These are phyloP conservation scores for Arthroderma sp. DNA, from an alignment of 2,329 filamentous ascomycete species.

Conservation along the genomic window DNA sequence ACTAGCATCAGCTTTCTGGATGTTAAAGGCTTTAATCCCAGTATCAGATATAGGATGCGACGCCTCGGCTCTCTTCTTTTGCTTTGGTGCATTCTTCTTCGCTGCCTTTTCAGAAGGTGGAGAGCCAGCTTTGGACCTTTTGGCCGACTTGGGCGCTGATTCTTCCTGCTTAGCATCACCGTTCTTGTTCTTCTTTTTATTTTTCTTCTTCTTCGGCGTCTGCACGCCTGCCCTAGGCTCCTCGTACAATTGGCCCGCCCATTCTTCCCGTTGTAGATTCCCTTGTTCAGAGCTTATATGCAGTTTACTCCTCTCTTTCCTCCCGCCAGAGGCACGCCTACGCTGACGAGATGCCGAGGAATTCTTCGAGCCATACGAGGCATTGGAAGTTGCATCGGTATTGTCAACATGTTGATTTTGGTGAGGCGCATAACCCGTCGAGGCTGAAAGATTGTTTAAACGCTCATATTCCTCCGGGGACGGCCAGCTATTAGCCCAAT, in stretches of 20 bases:
- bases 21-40: conserved; percentile 4
- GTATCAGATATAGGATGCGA: neutral
- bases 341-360: neutral
- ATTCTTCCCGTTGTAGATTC: neutral
- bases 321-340: neutral
- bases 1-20: neutral
- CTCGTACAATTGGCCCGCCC: too few relatives aligned
- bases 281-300: neutral
- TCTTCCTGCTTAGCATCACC: neutral
- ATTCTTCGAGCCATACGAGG: too few relatives aligned
- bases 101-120: neutral
- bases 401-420: too few relatives aligned
- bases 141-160: neutral
- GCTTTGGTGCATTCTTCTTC: neutral
- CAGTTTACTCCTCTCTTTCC: neutral
- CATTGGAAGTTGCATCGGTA: too few relatives aligned
- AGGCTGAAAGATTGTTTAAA: too few relatives aligned
- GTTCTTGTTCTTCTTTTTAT: neutral
- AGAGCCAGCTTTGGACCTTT: neutral
- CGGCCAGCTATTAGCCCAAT: too few relatives aligned
- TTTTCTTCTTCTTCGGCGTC: neutral
- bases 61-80: neutral
- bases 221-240: too few relatives aligned
- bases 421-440: too few relatives aligned
- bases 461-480: too few relatives aligned